Percentiles rank a stretch among this genome's conserved stretches.
phyloP scores from a whole-genome alignment of 2,329 filamentous ascomycete species.

The Alternaria novae-zelandiae region DNA sequence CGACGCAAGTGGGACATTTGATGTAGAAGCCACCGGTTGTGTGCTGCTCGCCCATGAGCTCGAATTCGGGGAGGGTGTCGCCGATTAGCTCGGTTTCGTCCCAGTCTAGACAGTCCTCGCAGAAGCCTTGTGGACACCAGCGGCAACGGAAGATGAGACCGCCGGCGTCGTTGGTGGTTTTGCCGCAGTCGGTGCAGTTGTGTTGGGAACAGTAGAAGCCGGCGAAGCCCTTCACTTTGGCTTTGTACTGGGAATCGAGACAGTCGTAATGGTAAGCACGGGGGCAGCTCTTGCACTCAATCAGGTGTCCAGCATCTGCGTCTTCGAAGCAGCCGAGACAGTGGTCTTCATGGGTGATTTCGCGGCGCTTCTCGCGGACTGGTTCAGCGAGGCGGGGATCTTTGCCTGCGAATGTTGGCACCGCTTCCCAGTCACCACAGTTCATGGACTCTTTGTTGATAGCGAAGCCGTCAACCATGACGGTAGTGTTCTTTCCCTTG shows the following conservation, averaged over 20 bases:
- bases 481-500: conserved; percentile 63
- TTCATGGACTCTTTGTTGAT: conserved; percentile 63
- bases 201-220: conserved; percentile 65
- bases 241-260: conserved; percentile 50
- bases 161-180: conserved; percentile 58
- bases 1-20: conserved; percentile 55
- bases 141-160: conserved; percentile 61
- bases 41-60: conserved; percentile 55
- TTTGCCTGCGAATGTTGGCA: conserved; percentile 63
- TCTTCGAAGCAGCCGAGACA: conserved; percentile 59
- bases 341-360: conserved; percentile 57
- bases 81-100: conserved; percentile 58
- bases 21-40: conserved; percentile 59
- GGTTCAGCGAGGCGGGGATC: conserved; percentile 59
- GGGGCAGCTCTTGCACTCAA: conserved; percentile 61
- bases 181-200: conserved; percentile 59
- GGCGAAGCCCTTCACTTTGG: conserved; percentile 51
- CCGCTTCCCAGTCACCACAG: conserved; percentile 63
- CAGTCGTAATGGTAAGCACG: conserved; percentile 62
- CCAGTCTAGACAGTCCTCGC: conserved; percentile 66
- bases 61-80: conserved; percentile 59
- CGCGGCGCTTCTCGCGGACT: conserved; percentile 56
- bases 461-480: conserved; percentile 62
- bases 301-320: conserved; percentile 53
- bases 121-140: conserved; percentile 63